Percentiles rank a stretch among this genome's conserved stretches.
Evolutionary conservation across 2,329 filamentous ascomycete genomes (phyloP).

Genomic region (Penicillium sp.): DNA sequence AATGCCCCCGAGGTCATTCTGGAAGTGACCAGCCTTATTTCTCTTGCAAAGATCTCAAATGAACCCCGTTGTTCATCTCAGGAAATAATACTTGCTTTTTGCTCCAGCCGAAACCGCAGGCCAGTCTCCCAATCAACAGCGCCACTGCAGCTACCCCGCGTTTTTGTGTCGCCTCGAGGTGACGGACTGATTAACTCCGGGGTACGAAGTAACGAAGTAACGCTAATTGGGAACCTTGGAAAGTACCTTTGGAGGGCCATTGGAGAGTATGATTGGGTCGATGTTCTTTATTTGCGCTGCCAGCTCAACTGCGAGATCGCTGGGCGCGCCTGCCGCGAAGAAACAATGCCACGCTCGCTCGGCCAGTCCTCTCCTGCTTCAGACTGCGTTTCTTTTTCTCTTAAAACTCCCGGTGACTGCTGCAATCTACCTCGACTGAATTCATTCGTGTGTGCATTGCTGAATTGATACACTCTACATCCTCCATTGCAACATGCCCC

Average conservation of each 20-base stretch:
- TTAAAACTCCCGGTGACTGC: not conserved
- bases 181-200: not conserved
- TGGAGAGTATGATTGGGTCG: not conserved
- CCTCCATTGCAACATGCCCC: slow-evolving; percentile 19
- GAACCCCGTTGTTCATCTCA: not conserved
- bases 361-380: not conserved
- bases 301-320: not conserved
- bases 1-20: no score
- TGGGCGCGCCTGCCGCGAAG: slow-evolving; percentile 12
- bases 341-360: not conserved
- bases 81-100: not conserved
- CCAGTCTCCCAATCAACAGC: slow-evolving; percentile 7
- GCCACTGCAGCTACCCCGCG: slow-evolving; percentile 16
- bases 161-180: slow-evolving; percentile 4
- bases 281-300: not conserved
- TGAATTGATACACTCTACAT: not conserved
- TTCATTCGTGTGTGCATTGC: not conserved
- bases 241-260: not conserved
- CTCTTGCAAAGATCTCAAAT: not conserved
- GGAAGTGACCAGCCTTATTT: not conserved
- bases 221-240: not conserved
- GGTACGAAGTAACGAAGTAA: not conserved
- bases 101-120: slow-evolving; percentile 1
- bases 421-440: not conserved
- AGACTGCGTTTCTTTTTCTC: not conserved